Evolutionary conservation across 2,329 filamentous ascomycete species (phyloP).

Genomic region (Botrytis tulipae): DNA sequence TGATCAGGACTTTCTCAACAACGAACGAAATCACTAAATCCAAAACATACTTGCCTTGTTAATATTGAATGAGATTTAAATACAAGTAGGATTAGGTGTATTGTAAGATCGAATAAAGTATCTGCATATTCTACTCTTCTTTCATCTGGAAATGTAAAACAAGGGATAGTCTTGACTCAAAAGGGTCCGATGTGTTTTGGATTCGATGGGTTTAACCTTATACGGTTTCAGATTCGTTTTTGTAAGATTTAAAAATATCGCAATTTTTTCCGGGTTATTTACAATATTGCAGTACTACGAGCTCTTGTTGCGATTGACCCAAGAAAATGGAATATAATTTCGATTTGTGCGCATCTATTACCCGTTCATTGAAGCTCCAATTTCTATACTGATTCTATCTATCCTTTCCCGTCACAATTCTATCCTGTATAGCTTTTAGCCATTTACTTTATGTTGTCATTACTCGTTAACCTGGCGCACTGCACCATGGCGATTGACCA

Average conservation of each 20-base stretch:
- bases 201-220: not conserved
- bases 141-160: not conserved
- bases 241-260: not conserved
- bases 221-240: not conserved
- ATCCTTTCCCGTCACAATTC: not conserved
- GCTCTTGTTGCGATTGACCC: not conserved
- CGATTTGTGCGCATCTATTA: not conserved
- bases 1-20: not conserved
- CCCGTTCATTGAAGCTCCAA: not conserved
- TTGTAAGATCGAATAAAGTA: not conserved
- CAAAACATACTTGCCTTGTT: not conserved
- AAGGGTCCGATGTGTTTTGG: not conserved
- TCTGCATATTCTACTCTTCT: not conserved
- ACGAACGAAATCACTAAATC: not conserved
- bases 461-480: not conserved
- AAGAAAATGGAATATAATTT: not conserved
- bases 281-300: not conserved
- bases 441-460: not conserved
- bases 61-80: not conserved
- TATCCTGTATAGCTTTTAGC: not conserved
- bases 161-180: not conserved
- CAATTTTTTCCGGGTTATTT: not conserved
- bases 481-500: not conserved
- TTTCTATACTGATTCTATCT: not conserved
- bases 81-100: not conserved